phyloP scores from a whole-genome alignment of 148 eudicot species.

The Rhododendron griersonianum region DNA sequence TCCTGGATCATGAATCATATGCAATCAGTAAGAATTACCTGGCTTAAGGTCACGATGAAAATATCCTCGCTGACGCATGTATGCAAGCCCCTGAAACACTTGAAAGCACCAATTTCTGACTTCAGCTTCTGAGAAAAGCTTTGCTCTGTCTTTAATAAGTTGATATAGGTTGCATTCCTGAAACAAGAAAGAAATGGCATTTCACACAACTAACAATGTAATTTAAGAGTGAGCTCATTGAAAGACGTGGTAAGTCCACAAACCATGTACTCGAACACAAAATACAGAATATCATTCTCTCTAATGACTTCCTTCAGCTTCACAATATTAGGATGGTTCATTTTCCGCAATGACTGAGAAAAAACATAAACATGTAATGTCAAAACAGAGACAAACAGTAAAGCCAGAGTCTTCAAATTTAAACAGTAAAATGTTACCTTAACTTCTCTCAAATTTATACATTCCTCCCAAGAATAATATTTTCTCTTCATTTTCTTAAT shows the following conservation, averaged over 20 bases:
- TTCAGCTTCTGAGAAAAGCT: constrained; percentile 71
- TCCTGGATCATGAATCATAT: background rate
- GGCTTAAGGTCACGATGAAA: constrained; percentile 97
- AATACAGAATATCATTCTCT: constrained; percentile 72
- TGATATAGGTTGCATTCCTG: constrained; percentile 85
- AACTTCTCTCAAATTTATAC: constrained; percentile 56
- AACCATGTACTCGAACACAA: constrained; percentile 96
- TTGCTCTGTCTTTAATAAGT: constrained; percentile 73
- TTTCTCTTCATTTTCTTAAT: constrained; percentile 89
- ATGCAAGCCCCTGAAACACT: constrained; percentile 97
- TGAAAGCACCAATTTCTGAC: constrained; percentile 90
- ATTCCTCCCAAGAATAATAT: constrained; percentile 83
- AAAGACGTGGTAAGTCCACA: background rate
- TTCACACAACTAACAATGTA: background rate
- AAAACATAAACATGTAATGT: background rate
- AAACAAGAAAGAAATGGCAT: constrained; percentile 10
- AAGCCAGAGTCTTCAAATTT: background rate
- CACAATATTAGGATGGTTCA: constrained; percentile 91
- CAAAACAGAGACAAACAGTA: background rate
- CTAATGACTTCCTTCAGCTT: constrained; percentile 95
- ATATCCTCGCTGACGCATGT: constrained; percentile 94
- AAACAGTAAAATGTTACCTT: constrained; percentile 21
- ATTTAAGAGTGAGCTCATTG: background rate
- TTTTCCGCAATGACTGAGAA: constrained; percentile 75
- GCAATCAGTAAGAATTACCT: constrained; percentile 33